phyloP scores from a whole-genome alignment of 805 yeast genomes.

The Yamadazyma ubonensis region DNA sequence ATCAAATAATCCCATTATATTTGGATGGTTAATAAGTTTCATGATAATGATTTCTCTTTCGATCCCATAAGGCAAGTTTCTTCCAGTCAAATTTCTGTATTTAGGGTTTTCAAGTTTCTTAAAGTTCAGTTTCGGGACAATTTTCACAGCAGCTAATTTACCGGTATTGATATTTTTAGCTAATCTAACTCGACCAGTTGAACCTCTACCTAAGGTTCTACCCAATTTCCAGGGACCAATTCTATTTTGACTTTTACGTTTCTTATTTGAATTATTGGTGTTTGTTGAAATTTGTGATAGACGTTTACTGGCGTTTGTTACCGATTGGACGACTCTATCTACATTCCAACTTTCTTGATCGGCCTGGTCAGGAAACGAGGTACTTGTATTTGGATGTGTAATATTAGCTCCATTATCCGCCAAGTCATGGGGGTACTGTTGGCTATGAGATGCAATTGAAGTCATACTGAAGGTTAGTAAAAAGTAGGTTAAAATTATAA shows the following conservation, averaged over 20 bases:
- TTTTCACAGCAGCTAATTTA: slow-evolving; percentile 92
- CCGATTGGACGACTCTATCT: slow-evolving; percentile 45
- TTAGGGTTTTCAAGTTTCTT: slow-evolving; percentile 48
- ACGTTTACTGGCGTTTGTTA: slow-evolving; percentile 47
- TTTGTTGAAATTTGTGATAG: slow-evolving; percentile 49
- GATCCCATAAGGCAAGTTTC: slow-evolving; percentile 69
- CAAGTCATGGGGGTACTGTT: slow-evolving; percentile 1
- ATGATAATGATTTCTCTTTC: slow-evolving; percentile 83
- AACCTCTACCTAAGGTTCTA: slow-evolving; percentile 92
- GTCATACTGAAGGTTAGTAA: slow-evolving; percentile 9
- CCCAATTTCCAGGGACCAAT: slow-evolving; percentile 98
- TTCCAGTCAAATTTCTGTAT: slow-evolving; percentile 29
- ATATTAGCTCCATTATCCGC: too few relatives aligned
- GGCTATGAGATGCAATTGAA: slow-evolving; percentile 6
- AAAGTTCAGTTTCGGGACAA: slow-evolving; percentile 83
- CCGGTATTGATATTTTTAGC: slow-evolving; percentile 86
- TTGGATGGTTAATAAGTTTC: slow-evolving; percentile 77
- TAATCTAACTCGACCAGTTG: slow-evolving; percentile 90
- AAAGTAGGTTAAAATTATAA: not conserved
- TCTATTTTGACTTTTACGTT: slow-evolving; percentile 48
- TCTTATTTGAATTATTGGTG: slow-evolving; percentile 42
- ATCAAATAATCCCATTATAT: slow-evolving; percentile 75
- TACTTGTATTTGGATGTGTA: too few relatives aligned
- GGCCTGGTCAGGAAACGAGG: too few relatives aligned
- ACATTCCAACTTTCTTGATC: slow-evolving; percentile 18